Percentiles rank a stretch among this genome's conserved stretches.
Evolutionary conservation across 805 yeast species (phyloP).

Genomic region (Metschnikowia anglica): DNA sequence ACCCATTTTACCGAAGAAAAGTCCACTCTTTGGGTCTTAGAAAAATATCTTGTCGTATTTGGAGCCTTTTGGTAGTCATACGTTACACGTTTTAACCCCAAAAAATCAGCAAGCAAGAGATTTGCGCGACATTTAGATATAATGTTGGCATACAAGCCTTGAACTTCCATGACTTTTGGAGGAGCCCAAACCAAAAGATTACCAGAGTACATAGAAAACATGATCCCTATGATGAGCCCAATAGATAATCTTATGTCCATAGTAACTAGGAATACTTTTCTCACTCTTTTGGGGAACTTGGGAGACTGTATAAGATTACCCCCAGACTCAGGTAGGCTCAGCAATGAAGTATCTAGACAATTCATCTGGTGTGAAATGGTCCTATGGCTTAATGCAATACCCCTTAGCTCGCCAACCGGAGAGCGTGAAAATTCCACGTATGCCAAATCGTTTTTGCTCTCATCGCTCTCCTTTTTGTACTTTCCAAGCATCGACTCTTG

Average conservation of each 20-base stretch:
- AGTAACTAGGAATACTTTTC: slow-evolving; percentile 53
- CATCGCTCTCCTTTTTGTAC: slow-evolving; percentile 18
- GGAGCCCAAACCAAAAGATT: slow-evolving; percentile 80
- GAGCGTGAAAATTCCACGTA: slow-evolving; percentile 90
- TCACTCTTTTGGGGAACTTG: slow-evolving; percentile 35
- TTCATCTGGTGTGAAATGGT: slow-evolving; percentile 88
- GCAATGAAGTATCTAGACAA: slow-evolving; percentile 64
- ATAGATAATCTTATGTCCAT: slow-evolving; percentile 56
- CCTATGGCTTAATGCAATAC: slow-evolving; percentile 88
- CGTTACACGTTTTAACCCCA: slow-evolving; percentile 85
- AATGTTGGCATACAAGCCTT: slow-evolving; percentile 84
- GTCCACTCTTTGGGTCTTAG: slow-evolving; percentile 72
- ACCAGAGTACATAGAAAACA: slow-evolving; percentile 83
- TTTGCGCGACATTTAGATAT: slow-evolving; percentile 71
- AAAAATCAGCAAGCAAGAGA: slow-evolving; percentile 77
- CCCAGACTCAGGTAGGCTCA: slow-evolving; percentile 61
- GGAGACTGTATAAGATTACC: slow-evolving; percentile 47
- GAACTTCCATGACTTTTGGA: slow-evolving; percentile 65
- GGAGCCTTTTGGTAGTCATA: slow-evolving; percentile 93
- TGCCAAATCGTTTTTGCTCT: slow-evolving; percentile 58
- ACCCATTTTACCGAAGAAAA: slow-evolving; percentile 85
- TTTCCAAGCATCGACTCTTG: slow-evolving; percentile 23
- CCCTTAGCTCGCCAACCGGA: slow-evolving; percentile 87
- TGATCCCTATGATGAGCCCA: slow-evolving; percentile 78
- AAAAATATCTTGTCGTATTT: slow-evolving; percentile 73